phyloP scores from a whole-genome alignment of 768 basidiomycete species.

The Agaricus bisporus region DNA sequence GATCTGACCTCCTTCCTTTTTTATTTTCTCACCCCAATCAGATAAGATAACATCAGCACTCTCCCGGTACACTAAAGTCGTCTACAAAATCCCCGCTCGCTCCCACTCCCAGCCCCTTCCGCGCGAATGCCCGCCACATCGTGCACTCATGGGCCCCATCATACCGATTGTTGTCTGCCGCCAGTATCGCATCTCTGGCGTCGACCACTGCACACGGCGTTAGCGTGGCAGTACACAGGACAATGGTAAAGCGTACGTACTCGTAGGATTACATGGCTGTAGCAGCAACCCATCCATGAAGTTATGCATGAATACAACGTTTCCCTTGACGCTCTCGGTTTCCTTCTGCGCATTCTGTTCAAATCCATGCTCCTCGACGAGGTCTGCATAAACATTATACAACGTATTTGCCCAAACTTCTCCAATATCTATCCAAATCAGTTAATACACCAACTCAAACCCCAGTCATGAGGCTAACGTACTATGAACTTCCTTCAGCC shows the following conservation, averaged over 20 bases:
- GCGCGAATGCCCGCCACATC: constrained; percentile 38
- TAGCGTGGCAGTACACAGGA: not conserved
- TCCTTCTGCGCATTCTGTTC: constrained; percentile 32
- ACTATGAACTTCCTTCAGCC: constrained; percentile 40
- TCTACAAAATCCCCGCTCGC: constrained; percentile 20
- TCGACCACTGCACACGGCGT: not conserved
- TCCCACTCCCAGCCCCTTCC: constrained; percentile 38
- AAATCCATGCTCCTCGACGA: constrained; percentile 31
- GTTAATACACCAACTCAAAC: not conserved
- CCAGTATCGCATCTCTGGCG: constrained; percentile 6
- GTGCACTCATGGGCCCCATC: constrained; percentile 5
- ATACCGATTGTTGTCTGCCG: not conserved
- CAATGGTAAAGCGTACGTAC: constrained; percentile 21
- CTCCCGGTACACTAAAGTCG: constrained; percentile 20
- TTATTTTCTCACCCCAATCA: not conserved
- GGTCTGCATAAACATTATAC: constrained; percentile 35
- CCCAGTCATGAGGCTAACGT: constrained; percentile 13
- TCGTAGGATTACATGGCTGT: constrained; percentile 45
- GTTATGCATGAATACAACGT: constrained; percentile 44
- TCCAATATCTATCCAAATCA: constrained; percentile 35
- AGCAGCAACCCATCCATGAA: constrained; percentile 45
- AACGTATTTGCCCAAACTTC: constrained; percentile 50
- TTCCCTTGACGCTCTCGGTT: constrained; percentile 35
- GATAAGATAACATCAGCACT: constrained; percentile 17
- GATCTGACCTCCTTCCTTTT: not conserved